Conservation (phyloP, 2,329 filamentous ascomycete genomes). For the Diaporthe caulivora region DNA sequence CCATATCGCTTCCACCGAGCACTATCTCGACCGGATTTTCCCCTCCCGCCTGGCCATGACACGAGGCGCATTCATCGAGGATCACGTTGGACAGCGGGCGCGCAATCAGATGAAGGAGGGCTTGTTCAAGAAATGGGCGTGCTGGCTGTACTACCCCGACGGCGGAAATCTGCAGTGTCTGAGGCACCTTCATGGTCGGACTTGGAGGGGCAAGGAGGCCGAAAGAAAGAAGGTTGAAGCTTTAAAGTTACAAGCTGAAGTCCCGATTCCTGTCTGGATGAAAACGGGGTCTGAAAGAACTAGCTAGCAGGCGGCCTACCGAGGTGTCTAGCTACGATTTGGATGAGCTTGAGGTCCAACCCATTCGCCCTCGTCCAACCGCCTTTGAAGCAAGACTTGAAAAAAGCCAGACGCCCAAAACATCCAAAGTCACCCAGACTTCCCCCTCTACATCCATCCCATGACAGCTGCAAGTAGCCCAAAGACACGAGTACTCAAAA, state of each 20-base stretch:
- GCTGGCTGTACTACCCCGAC: slow-evolving; percentile 67
- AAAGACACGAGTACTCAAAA: not conserved
- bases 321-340: no score
- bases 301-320: not conserved
- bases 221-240: slow-evolving; percentile 40
- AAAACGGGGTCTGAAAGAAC: no score
- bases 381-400: not conserved
- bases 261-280: not conserved
- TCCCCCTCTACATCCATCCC: no score
- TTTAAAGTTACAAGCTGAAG: not conserved
- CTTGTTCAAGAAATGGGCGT: slow-evolving; percentile 64
- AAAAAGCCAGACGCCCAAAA: not conserved
- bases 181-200: slow-evolving; percentile 64
- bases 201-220: slow-evolving; percentile 58
- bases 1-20: slow-evolving; percentile 61
- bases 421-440: not conserved
- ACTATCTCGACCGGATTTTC: slow-evolving; percentile 65
- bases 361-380: no score
- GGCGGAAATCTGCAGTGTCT: slow-evolving; percentile 60
- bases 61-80: slow-evolving; percentile 68
- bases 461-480: not conserved
- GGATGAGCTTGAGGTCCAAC: no score
- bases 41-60: slow-evolving; percentile 62
- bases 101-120: slow-evolving; percentile 69
- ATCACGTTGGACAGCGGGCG: slow-evolving; percentile 66